These are phyloP conservation scores for Aspergillus wentii DNA, from an alignment of 495 filamentous ascomycete species.

Conservation along the genomic window DNA sequence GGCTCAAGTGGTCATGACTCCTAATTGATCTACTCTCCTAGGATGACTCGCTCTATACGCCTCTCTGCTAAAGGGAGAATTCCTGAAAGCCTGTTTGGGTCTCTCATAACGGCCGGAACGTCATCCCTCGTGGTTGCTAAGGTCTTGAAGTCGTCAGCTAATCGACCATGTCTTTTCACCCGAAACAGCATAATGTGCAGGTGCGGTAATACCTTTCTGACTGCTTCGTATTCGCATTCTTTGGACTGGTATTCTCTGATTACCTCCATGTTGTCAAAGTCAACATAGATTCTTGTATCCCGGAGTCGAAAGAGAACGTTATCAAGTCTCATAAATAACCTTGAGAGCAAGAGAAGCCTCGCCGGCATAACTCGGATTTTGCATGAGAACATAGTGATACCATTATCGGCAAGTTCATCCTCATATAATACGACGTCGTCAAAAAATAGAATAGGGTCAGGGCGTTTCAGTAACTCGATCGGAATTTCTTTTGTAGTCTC, in stretches of 20 bases:
- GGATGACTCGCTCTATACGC: conserved; percentile 39
- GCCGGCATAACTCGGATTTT: conserved; percentile 91
- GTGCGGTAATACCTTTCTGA: conserved; percentile 58
- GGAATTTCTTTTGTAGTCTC: conserved; percentile 63
- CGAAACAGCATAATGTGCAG: not conserved
- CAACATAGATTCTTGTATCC: conserved; percentile 89
- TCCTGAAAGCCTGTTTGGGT: conserved; percentile 73
- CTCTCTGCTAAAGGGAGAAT: conserved; percentile 67
- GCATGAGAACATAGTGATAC: conserved; percentile 78
- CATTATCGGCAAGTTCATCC: conserved; percentile 96
- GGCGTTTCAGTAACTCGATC: conserved; percentile 72
- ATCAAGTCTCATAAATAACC: conserved; percentile 94
- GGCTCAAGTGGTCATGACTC: too few relatives aligned
- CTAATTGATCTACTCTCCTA: conserved; percentile 10
- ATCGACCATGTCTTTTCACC: not conserved
- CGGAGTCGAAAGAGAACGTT: conserved; percentile 79
- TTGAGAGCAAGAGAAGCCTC: conserved; percentile 72
- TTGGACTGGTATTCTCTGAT: conserved; percentile 82
- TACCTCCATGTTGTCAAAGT: conserved; percentile 76
- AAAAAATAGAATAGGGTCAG: conserved; percentile 91
- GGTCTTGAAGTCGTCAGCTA: conserved; percentile 43
- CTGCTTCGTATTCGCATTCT: conserved; percentile 73
- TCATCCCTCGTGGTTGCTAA: conserved; percentile 69
- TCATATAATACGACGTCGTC: conserved; percentile 95
- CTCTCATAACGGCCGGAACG: conserved; percentile 71